Evolutionary conservation across 2,329 filamentous ascomycete genomes (phyloP).

Genomic region (Cladosporium sp.): DNA sequence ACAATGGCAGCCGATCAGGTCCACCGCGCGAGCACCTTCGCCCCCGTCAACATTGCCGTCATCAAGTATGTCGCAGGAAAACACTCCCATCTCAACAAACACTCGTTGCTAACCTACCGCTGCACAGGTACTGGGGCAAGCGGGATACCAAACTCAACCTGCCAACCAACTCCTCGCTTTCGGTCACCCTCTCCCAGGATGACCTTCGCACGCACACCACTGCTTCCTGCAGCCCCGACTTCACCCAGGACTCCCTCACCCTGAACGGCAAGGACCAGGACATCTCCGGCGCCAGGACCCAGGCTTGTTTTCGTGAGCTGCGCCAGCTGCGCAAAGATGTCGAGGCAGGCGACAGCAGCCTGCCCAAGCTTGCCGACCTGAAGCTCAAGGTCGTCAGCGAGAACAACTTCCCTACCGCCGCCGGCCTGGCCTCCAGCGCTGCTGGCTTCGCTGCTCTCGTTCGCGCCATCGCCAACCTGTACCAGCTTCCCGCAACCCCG

Average conservation of each 20-base stretch:
- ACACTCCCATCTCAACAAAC: slow-evolving; percentile 17
- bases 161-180: slow-evolving; percentile 95
- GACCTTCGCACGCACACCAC: slow-evolving; percentile 95
- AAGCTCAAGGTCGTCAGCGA: slow-evolving; percentile 83
- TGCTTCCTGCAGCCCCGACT: slow-evolving; percentile 75
- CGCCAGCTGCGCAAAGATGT: slow-evolving; percentile 68
- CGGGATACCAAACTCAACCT: slow-evolving; percentile 89
- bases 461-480: slow-evolving; percentile 84
- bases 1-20: slow-evolving; percentile 47
- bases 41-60: slow-evolving; percentile 95
- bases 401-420: slow-evolving; percentile 99
- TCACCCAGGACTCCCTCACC: slow-evolving; percentile 62
- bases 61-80: slow-evolving; percentile 63
- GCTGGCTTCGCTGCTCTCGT: slow-evolving; percentile 64
- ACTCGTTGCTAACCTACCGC: slow-evolving; percentile 10
- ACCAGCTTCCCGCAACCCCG: slow-evolving; percentile 73
- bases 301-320: slow-evolving; percentile 86
- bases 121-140: slow-evolving; percentile 82
- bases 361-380: slow-evolving; percentile 74
- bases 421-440: slow-evolving; percentile 66
- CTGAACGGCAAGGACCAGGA: slow-evolving; percentile 81
- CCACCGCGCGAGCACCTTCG: slow-evolving; percentile 90
- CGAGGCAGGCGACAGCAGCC: slow-evolving; percentile 62
- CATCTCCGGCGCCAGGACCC: slow-evolving; percentile 80
- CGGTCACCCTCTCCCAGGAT: slow-evolving; percentile 88